Evolutionary conservation across 169 alveolate genomes (phyloP).

Genomic region (Blepharisma undulans): DNA sequence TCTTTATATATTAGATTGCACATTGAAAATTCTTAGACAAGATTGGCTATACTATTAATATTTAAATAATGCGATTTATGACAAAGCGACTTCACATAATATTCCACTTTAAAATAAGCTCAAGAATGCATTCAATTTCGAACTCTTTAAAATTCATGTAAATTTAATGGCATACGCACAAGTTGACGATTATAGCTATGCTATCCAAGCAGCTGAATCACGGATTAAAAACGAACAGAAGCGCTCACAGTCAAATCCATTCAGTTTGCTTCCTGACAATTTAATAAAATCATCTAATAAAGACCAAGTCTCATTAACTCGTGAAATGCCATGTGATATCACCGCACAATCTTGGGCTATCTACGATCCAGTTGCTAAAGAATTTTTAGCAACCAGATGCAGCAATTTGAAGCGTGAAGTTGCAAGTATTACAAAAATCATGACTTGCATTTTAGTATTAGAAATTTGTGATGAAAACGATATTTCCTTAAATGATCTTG

Average conservation of each 20-base stretch:
- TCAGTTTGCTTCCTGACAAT: not conserved
- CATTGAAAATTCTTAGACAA: no score
- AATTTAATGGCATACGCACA: not conserved
- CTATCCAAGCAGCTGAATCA: not conserved
- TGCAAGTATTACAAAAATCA: constrained; percentile 77
- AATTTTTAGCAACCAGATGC: constrained; percentile 47
- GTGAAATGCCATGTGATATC: constrained; percentile 47
- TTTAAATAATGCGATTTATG: no score
- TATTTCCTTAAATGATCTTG: constrained; percentile 43
- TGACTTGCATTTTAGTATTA: constrained; percentile 67
- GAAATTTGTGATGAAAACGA: constrained; percentile 44
- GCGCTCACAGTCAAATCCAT: not conserved
- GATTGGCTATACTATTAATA: no score
- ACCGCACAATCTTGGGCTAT: constrained; percentile 71
- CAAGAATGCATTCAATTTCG: not conserved
- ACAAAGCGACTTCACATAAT: not conserved
- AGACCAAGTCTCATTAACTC: not conserved
- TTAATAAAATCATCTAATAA: not conserved
- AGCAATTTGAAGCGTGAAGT: constrained; percentile 70
- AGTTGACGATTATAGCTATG: not conserved
- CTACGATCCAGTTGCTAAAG: constrained; percentile 55
- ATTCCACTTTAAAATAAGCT: not conserved
- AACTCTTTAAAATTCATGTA: not conserved
- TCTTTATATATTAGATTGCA: no score
- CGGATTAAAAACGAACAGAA: not conserved